A percentile compares a stretch with the other conserved stretches of the same genome.
These are phyloP conservation scores for Penicillium tannophilum DNA, from an alignment of 495 filamentous ascomycete genomes.

Conservation along the genomic window DNA sequence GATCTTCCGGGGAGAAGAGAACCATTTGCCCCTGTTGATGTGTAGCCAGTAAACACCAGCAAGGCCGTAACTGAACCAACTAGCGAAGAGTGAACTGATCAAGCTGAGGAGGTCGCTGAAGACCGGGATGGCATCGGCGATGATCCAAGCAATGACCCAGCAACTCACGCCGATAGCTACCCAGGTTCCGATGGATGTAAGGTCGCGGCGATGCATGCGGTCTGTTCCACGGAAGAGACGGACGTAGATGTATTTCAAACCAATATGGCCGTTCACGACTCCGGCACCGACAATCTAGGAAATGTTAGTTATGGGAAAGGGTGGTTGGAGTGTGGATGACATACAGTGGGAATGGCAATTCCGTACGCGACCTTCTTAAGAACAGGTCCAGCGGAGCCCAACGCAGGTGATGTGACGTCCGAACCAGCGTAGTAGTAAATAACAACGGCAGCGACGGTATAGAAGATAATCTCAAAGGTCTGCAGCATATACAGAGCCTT, in stretches of 20 bases:
- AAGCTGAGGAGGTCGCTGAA: conserved; percentile 65
- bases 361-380: conserved; percentile 73
- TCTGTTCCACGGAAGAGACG: conserved; percentile 58
- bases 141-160: conserved; percentile 69
- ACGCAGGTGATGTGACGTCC: conserved; percentile 66
- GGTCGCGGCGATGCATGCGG: conserved; percentile 58
- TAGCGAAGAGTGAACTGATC: conserved; percentile 39
- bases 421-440: conserved; percentile 72
- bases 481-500: conserved; percentile 66
- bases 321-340: background rate
- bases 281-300: conserved; percentile 39
- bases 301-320: background rate
- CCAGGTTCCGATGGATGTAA: conserved; percentile 54
- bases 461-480: conserved; percentile 63
- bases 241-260: conserved; percentile 65
- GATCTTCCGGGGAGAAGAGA: conserved; percentile 37
- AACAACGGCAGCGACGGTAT: conserved; percentile 45
- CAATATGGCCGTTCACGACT: conserved; percentile 63
- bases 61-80: conserved; percentile 47
- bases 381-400: conserved; percentile 62
- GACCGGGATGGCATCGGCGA: conserved; percentile 72
- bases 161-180: conserved; percentile 53
- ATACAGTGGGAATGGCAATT: conserved; percentile 68
- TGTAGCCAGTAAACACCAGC: conserved; percentile 48
- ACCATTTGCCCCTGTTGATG: conserved; percentile 42